phyloP scores from a whole-genome alignment of 495 filamentous ascomycete genomes.

The Aspergillus indologenus region DNA sequence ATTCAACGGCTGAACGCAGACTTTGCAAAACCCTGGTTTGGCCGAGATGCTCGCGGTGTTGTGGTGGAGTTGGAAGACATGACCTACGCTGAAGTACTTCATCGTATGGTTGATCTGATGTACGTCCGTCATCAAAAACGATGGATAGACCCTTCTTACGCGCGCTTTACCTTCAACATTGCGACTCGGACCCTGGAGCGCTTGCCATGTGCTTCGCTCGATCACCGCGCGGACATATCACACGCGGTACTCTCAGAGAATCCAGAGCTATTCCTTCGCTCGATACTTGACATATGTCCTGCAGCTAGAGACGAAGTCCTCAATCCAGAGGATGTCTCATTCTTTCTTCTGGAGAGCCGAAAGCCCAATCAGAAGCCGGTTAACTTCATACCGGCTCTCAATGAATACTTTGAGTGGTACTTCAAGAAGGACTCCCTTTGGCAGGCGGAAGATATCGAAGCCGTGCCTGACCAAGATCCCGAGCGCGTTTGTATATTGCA shows the following conservation, averaged over 20 bases:
- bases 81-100: constrained; percentile 37
- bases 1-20: constrained; percentile 35
- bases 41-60: constrained; percentile 20
- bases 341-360: constrained; percentile 30
- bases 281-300: constrained; percentile 18
- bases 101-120: constrained; percentile 32
- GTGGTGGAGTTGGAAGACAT: constrained; percentile 35
- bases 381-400: constrained; percentile 34
- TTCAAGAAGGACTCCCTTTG: constrained; percentile 48
- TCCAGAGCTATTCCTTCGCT: constrained; percentile 14
- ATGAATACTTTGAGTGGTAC: constrained; percentile 41
- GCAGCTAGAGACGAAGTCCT: constrained; percentile 23
- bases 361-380: constrained; percentile 34
- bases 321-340: constrained; percentile 32
- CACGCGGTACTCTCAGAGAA: not conserved
- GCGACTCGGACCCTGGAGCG: constrained; percentile 27
- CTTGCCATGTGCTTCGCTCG: not conserved
- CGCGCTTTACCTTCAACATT: constrained; percentile 27
- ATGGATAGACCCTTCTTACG: constrained; percentile 38
- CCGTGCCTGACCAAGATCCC: constrained; percentile 36
- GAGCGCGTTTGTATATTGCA: constrained; percentile 39
- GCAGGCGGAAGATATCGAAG: constrained; percentile 43
- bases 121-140: constrained; percentile 32
- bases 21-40: constrained; percentile 43
- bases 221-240: not conserved